Percentiles rank a stretch among this genome's conserved stretches.
Conservation (phyloP, 768 basidiomycete genomes). For the Candolleomyces eurysporus region DNA sequence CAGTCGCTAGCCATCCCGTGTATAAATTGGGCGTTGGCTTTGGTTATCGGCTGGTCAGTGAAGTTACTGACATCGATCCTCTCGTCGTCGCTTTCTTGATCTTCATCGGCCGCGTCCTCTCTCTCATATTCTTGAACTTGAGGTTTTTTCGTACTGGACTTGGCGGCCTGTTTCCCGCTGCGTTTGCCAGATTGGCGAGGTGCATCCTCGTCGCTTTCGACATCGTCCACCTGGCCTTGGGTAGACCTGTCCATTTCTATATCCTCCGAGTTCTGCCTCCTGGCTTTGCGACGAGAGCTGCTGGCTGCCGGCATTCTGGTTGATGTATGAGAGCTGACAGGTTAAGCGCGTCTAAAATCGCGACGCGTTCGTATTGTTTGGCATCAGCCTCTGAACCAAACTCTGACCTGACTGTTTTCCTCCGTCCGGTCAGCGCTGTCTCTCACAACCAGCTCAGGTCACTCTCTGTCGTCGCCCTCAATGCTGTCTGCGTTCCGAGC, state of each 20-base stretch:
- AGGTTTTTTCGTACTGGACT: slow-evolving; percentile 21
- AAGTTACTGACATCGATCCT: slow-evolving; percentile 63
- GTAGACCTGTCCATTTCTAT: slow-evolving; percentile 54
- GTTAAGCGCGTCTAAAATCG: slow-evolving; percentile 18
- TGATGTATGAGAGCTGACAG: slow-evolving; percentile 7
- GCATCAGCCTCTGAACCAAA: slow-evolving; percentile 21
- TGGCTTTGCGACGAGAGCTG: slow-evolving; percentile 39
- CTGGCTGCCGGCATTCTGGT: slow-evolving; percentile 36
- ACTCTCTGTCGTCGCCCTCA: not conserved
- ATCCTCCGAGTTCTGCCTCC: slow-evolving; percentile 52
- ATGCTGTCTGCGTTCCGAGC: slow-evolving; percentile 42
- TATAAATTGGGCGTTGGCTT: slow-evolving; percentile 49
- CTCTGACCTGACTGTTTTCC: slow-evolving; percentile 7
- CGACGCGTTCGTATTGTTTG: slow-evolving; percentile 38
- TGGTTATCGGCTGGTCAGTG: slow-evolving; percentile 62
- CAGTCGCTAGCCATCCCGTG: slow-evolving; percentile 63
- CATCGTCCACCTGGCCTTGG: slow-evolving; percentile 41
- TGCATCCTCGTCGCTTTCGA: slow-evolving; percentile 41
- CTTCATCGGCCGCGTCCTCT: slow-evolving; percentile 27
- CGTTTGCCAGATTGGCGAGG: slow-evolving; percentile 29
- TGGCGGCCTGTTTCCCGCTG: slow-evolving; percentile 25
- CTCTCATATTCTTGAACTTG: slow-evolving; percentile 19
- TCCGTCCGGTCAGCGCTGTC: not conserved
- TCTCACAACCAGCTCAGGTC: not conserved
- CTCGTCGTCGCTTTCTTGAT: slow-evolving; percentile 47